Conservation (phyloP, 192 early-diverging fungal genomes). For the Lunasporangiospora selenospora region DNA sequence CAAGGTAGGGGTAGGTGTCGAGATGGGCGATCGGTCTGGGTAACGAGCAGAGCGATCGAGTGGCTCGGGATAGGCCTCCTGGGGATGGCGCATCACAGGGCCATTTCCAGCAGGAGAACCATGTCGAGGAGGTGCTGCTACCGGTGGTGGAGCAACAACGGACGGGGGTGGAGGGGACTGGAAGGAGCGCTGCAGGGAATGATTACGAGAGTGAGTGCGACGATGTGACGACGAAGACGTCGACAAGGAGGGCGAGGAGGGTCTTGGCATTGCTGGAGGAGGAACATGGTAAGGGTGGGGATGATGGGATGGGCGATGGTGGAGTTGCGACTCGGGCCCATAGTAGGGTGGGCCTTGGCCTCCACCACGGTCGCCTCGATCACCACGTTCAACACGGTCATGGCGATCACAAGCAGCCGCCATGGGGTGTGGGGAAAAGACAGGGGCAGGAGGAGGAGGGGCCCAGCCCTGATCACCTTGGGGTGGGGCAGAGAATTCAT, state of each 20-base stretch:
- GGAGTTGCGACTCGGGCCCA: conserved; percentile 12
- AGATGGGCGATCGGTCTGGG: too few relatives aligned
- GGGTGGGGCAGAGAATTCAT: conserved; percentile 4
- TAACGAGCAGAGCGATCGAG: too few relatives aligned
- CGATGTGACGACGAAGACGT: too few relatives aligned
- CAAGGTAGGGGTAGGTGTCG: too few relatives aligned
- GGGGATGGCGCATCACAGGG: conserved; percentile 9
- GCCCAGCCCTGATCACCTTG: too few relatives aligned
- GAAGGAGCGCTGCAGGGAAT: conserved; percentile 16
- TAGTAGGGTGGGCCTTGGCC: conserved; percentile 1
- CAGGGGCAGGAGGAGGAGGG: background rate
- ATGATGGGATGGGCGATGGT: conserved; percentile 22
- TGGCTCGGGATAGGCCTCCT: conserved; percentile 16
- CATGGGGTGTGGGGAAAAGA: too few relatives aligned
- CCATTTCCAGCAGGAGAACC: conserved; percentile 11
- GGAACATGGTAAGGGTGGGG: conserved; percentile 30
- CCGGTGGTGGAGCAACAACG: too few relatives aligned
- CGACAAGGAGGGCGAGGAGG: conserved; percentile 15
- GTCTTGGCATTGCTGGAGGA: background rate
- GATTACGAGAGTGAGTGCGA: conserved; percentile 24
- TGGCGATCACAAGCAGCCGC: background rate
- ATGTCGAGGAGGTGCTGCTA: too few relatives aligned
- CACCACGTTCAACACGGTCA: background rate
- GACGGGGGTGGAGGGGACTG: conserved; percentile 20
- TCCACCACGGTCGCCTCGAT: too few relatives aligned